Evolutionary conservation across 441 rosid species (phyloP).

Genomic region (Flueggea neowawraea): DNA sequence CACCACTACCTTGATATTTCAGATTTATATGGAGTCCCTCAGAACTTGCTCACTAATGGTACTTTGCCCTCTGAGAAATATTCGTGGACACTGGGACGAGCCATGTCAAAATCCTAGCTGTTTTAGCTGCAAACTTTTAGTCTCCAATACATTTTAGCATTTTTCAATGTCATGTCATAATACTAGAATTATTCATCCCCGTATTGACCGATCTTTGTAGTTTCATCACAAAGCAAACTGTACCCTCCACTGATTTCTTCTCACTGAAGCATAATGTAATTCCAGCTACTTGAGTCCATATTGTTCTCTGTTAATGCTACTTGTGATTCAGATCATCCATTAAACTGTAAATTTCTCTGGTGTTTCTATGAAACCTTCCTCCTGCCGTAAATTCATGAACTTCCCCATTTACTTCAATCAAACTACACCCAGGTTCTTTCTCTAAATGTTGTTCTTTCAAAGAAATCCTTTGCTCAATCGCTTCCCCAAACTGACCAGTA

Average conservation of each 20-base stretch:
- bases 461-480: conserved; percentile 38
- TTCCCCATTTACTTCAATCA: conserved; percentile 38
- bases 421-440: conserved; percentile 53
- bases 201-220: too few species aligned
- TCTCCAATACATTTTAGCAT: too few species aligned
- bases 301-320: too few species aligned
- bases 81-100: conserved; percentile 58
- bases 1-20: conserved; percentile 62
- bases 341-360: conserved; percentile 45
- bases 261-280: too few species aligned
- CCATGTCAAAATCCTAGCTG: conserved; percentile 50
- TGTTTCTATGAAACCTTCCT: conserved; percentile 40
- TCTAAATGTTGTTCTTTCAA: conserved; percentile 31
- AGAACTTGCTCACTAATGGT: conserved; percentile 68
- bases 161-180: too few species aligned
- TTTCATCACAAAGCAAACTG: too few species aligned
- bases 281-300: too few species aligned
- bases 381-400: conserved; percentile 44
- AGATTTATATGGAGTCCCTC: conserved; percentile 67
- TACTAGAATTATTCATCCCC: too few species aligned
- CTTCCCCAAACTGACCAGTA: conserved; percentile 40
- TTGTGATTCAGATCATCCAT: conserved; percentile 26
- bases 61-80: conserved; percentile 57
- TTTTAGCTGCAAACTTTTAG: too few species aligned
- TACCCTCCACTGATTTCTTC: too few species aligned